phyloP scores from a whole-genome alignment of 805 yeast genomes.

The Komagataella populi region DNA sequence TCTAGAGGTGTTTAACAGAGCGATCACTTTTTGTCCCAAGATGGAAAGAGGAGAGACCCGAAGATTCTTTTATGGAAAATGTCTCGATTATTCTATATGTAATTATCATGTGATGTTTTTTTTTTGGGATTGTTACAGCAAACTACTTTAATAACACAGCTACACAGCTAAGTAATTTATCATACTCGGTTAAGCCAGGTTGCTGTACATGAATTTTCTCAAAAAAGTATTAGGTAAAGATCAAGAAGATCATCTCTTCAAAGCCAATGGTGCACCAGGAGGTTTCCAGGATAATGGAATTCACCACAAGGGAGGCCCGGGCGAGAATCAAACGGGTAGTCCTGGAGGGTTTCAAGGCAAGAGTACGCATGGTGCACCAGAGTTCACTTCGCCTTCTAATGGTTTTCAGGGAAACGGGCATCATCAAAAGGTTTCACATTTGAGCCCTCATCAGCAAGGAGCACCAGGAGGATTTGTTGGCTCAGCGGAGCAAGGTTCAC shows the following conservation, averaged over 20 bases:
- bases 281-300: background rate
- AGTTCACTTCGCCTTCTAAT: background rate
- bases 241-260: background rate
- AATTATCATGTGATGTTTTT: background rate
- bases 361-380: background rate
- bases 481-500: background rate
- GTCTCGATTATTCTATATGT: background rate
- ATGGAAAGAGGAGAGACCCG: too few relatives aligned
- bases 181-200: too few relatives aligned
- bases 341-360: background rate
- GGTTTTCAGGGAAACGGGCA: background rate
- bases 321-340: background rate
- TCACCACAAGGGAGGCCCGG: background rate
- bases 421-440: background rate
- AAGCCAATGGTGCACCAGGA: background rate
- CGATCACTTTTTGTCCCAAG: too few relatives aligned
- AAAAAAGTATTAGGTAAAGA: background rate
- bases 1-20: too few relatives aligned
- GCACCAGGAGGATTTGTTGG: background rate
- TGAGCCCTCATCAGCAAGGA: background rate
- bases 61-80: too few relatives aligned
- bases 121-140: background rate
- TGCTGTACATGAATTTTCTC: background rate
- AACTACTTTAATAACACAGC: background rate
- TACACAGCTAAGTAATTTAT: background rate